Base-by-base conservation (phyloP, 1,284 basidiomycete genomes). In the Sanghuangporus weigelae region DNA sequence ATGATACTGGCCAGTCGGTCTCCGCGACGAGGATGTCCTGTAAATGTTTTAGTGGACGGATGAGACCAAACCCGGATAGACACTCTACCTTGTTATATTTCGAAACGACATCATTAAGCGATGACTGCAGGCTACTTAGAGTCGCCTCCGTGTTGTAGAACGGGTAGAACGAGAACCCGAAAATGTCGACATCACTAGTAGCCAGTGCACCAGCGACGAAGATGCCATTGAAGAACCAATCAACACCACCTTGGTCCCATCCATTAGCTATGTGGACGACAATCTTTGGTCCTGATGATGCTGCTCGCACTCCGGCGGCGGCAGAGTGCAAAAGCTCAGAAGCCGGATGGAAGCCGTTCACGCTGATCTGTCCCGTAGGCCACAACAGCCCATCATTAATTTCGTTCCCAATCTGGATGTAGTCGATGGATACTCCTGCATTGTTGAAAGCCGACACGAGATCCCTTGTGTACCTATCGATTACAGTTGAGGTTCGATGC, bases 141-240 rank as follows among this genome's bases (percentile, higher is more conserved):
- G 84, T 86, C 11, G 86, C 85, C n/a, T 77, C 76, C 7, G 83
- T 78, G 48, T 78, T 79, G 68, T 86, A 86, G 75, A 86, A 86
- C 0, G 84, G 84, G 68, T 86, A 87, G 74, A 85, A 85, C 3
- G 83, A 85, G 71, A 87, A 84, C 21, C 83, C 85, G 69, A 86
- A 77, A 64, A 85, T 75, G 69, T 87, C 85, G 59, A 86, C 74
- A 65, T 86, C 82, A 36, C 72, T 70, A 0, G 76, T 73, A 3
- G 79, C 71, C 57, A 87, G 74, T 66, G 83, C 76, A 7, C 85
- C 85, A 1, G 75, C 73, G 56, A 81, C 78, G 73, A 85, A 84
- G 48, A 86, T 78, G 42, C 78, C 75, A 44, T 76, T 74, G 70
- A 78, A 87, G 71, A 82, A 87, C 50, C 74, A 82, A 62, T 73